A percentile compares a stretch with the other conserved stretches of the same genome.
Conservation (phyloP, 768 basidiomycete species). For the Podaxis sp. region DNA sequence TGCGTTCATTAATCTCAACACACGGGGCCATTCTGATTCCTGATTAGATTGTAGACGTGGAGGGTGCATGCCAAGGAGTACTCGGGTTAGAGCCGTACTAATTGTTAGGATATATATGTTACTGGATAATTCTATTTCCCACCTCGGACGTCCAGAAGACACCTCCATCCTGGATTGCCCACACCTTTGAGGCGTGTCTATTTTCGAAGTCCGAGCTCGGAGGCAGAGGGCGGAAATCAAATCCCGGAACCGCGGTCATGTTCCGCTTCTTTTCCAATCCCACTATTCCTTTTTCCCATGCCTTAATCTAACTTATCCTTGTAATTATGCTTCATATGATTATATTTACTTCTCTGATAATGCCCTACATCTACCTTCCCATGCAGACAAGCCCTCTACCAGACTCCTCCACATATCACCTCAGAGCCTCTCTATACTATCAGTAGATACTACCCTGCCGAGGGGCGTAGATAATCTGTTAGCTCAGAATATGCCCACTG, state of each 20-base stretch:
- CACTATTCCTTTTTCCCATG: too few species aligned
- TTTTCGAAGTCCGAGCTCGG: neutral
- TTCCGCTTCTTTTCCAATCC: neutral
- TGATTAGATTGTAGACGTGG: slow-evolving; percentile 63
- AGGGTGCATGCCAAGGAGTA: slow-evolving; percentile 73
- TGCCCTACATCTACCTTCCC: too few species aligned
- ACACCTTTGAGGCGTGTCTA: neutral
- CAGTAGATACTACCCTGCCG: too few species aligned
- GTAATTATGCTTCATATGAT: too few species aligned
- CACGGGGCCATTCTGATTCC: neutral
- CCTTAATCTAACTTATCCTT: too few species aligned
- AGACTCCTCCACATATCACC: too few species aligned
- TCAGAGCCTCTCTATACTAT: too few species aligned
- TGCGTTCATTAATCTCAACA: neutral
- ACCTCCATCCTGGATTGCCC: neutral
- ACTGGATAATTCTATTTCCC: neutral
- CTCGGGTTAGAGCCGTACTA: slow-evolving; percentile 56
- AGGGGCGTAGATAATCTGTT: too few species aligned
- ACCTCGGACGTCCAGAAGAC: neutral
- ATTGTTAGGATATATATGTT: neutral
- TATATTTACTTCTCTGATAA: too few species aligned
- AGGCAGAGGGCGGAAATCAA: neutral
- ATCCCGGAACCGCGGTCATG: slow-evolving; percentile 6
- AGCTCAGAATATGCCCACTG: too few species aligned
- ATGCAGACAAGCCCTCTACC: too few species aligned